Evolutionary conservation across 306 rosid species (phyloP).

Genomic region (Glycyrrhiza uralensis): DNA sequence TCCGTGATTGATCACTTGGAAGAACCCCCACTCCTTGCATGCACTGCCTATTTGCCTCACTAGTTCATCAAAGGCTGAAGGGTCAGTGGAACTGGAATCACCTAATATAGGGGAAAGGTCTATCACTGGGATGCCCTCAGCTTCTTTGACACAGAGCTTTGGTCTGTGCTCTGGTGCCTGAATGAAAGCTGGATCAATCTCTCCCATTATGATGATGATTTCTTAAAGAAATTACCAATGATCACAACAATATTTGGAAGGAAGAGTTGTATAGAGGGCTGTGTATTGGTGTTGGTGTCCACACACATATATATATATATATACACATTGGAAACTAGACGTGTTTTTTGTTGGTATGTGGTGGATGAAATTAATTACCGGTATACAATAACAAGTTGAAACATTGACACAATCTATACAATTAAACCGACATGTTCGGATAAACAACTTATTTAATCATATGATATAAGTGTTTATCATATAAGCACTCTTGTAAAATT

Average conservation of each 20-base stretch:
- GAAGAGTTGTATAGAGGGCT: neutral
- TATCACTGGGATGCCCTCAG: conserved; percentile 45
- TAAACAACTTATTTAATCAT: no score
- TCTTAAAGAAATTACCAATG: neutral
- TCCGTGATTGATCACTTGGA: conserved; percentile 51
- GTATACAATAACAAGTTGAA: neutral
- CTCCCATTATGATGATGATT: conserved; percentile 3
- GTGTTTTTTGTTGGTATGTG: neutral
- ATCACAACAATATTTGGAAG: neutral
- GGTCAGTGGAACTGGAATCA: neutral
- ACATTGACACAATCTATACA: no score
- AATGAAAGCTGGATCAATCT: conserved; percentile 43
- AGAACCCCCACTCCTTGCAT: conserved; percentile 36
- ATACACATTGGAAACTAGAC: neutral
- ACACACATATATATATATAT: neutral
- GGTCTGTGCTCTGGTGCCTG: conserved; percentile 56
- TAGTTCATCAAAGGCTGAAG: conserved; percentile 11
- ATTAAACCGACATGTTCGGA: no score
- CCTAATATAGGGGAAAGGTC: conserved; percentile 22
- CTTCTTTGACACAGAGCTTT: conserved; percentile 28
- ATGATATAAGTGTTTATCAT: no score
- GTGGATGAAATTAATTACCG: neutral
- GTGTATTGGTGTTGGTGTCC: neutral
- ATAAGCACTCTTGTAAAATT: no score
- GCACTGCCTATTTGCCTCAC: conserved; percentile 27